Evolutionary conservation across 2,329 filamentous ascomycete species (phyloP).

Genomic region (Aspergillus amoenus): DNA sequence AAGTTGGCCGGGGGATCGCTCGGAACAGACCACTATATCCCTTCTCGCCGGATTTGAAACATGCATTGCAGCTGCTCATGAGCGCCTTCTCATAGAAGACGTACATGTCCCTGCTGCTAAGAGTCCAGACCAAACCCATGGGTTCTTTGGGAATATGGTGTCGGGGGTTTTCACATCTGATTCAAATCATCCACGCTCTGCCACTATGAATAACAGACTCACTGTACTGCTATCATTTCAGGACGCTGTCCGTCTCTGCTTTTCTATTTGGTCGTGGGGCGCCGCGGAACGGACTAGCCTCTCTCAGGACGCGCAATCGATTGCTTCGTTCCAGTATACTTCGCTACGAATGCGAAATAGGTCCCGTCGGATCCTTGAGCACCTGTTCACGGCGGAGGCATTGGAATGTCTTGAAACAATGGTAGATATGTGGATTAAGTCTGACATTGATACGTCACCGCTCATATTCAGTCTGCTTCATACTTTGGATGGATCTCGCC

Average conservation of each 20-base stretch:
- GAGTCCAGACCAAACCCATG: slow-evolving; percentile 77
- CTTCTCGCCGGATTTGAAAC: slow-evolving; percentile 92
- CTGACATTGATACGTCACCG: slow-evolving; percentile 52
- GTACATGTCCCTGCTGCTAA: slow-evolving; percentile 67
- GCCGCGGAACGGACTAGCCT: slow-evolving; percentile 50
- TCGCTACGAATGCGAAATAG: slow-evolving; percentile 88
- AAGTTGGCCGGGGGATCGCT: slow-evolving; percentile 42
- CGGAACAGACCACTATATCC: slow-evolving; percentile 67
- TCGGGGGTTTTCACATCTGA: slow-evolving; percentile 86
- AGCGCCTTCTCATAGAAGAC: slow-evolving; percentile 76
- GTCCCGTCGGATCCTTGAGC: slow-evolving; percentile 82
- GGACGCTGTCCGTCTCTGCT: slow-evolving; percentile 89
- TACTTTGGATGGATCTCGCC: slow-evolving; percentile 84
- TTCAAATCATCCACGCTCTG: slow-evolving; percentile 70
- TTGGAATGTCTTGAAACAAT: slow-evolving; percentile 92
- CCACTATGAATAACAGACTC: slow-evolving; percentile 87
- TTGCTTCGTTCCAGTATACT: slow-evolving; percentile 85
- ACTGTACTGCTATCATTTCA: slow-evolving; percentile 96
- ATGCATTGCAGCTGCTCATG: slow-evolving; percentile 81
- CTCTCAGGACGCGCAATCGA: slow-evolving; percentile 64
- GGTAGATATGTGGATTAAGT: slow-evolving; percentile 74
- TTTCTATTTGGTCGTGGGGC: slow-evolving; percentile 92
- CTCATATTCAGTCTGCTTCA: slow-evolving; percentile 84
- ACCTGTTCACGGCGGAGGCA: slow-evolving; percentile 87
- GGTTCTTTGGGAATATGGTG: slow-evolving; percentile 93